Evolutionary conservation across 2,329 filamentous ascomycete species (phyloP), one percentile per base, ranked within the genome.

Genomic region (Stagonosporopsis rhizophila): DNA sequence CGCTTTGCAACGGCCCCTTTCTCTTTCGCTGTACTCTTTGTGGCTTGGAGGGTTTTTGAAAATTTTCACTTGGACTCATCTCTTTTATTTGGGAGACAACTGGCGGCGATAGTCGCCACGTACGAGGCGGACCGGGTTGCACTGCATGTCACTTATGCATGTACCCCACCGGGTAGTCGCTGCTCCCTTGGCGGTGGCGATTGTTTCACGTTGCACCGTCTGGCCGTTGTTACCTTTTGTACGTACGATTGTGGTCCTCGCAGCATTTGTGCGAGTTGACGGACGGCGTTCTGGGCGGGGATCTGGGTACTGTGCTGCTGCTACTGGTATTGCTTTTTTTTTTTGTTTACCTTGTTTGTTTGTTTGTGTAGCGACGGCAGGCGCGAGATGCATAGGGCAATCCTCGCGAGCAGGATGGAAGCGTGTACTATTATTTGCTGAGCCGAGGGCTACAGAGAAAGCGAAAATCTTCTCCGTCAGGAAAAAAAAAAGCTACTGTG

Each of bases 41-140:
- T 42, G 44, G 48, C 25, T 30, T 25, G 49, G 49, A 20, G 45
- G 44, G n/a, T n/a, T 25, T 52, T 23, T 52, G 44, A 62, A 61
- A 67, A 58, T 45, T 62, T 46, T 49, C 38, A 15, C 46, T 52
- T 56, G 38, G 50, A 61, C 60, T 62, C 52, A 50, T 61, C 37
- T 59, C 55, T 51, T 51, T 56, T 47, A 35, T 47, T 45, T 53
- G 37, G 55, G 34, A 32, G 40, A 44, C 39, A 52, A 66, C 53
- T 67, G 64, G 60, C 52, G 44, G 62, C 57, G 66, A 72, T 62
- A 69, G 35, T 66, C 62, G 71, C 67, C 70, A 71, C 67, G 66
- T 69, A 66, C 59, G 46, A 44, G 22, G 30, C 37, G 14, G 30
- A 28, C 45, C 40, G 35, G 52, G 58, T 58, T 50, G 38, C n/a